phyloP scores from a whole-genome alignment of 208 protist species.

The Acanthamoeba triangularis region DNA sequence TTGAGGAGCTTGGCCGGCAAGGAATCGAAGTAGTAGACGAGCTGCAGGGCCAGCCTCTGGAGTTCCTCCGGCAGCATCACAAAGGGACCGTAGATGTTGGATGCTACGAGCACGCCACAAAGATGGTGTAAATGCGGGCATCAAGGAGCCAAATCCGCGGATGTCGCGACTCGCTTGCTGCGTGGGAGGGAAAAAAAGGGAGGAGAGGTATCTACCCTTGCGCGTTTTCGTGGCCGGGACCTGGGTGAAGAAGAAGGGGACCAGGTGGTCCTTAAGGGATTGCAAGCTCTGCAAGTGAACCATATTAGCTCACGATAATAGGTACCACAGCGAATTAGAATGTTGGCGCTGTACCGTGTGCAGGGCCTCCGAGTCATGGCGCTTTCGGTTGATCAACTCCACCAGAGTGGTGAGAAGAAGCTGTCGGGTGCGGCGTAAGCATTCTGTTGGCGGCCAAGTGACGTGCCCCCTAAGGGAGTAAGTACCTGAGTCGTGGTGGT shows the following conservation, averaged over 20 bases:
- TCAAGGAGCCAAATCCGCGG: no score
- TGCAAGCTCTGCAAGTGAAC: not conserved
- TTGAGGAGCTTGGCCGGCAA: conserved; percentile 38
- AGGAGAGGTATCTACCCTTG: not conserved
- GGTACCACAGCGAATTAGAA: not conserved
- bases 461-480: not conserved
- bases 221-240: not conserved
- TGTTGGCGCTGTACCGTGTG: not conserved
- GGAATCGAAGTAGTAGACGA: conserved; percentile 40
- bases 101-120: not conserved
- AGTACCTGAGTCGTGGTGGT: conserved; percentile 22
- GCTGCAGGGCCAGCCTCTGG: conserved; percentile 33
- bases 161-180: not conserved
- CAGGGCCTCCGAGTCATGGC: not conserved
- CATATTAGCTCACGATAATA: not conserved
- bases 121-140: not conserved
- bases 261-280: conserved; percentile 62
- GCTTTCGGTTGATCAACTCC: conserved; percentile 16
- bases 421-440: not conserved
- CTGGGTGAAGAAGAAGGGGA: conserved; percentile 70
- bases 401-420: conserved; percentile 36
- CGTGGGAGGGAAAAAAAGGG: not conserved
- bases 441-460: not conserved
- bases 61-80: conserved; percentile 2
- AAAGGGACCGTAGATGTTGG: conserved; percentile 36